A percentile compares a stretch with the other conserved stretches of the same genome.
Conservation (phyloP, 116 monocot genomes). For the Cymodocea nodosa region DNA sequence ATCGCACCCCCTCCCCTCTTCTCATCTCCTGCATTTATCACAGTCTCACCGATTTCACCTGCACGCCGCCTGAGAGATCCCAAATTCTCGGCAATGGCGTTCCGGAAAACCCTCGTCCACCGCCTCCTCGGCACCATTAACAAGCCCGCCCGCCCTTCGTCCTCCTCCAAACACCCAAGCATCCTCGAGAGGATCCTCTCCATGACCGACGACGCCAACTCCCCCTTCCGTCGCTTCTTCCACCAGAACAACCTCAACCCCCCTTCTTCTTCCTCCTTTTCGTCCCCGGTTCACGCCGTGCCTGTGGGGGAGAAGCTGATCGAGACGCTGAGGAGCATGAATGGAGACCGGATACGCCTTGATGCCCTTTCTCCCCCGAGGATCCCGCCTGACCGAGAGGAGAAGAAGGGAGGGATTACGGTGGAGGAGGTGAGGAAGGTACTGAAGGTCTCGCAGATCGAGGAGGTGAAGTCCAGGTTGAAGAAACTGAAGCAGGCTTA, state of each 20-base stretch:
- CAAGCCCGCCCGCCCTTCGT: not conserved
- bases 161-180: slow-evolving; percentile 1
- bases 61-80: no score
- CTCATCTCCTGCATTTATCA: not conserved
- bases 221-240: slow-evolving; percentile 14
- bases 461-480: slow-evolving; percentile 27
- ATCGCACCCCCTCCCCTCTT: not conserved
- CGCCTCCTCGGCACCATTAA: slow-evolving; percentile 7
- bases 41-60: not conserved
- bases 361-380: slow-evolving; percentile 15
- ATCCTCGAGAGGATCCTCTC: slow-evolving; percentile 3
- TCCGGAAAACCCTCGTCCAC: slow-evolving; percentile 18
- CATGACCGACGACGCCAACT: not conserved
- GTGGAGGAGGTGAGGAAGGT: slow-evolving; percentile 35
- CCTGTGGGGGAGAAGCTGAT: slow-evolving; percentile 28
- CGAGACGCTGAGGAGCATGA: slow-evolving; percentile 17
- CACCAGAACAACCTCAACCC: slow-evolving; percentile 6
- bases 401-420: slow-evolving; percentile 4
- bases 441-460: slow-evolving; percentile 22
- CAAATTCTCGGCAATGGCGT: slow-evolving; percentile 17
- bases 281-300: slow-evolving; percentile 11
- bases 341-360: slow-evolving; percentile 20
- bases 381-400: slow-evolving; percentile 1
- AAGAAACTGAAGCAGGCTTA: slow-evolving; percentile 8
- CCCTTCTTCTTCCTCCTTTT: not conserved